phyloP scores from a whole-genome alignment of 2,329 filamentous ascomycete species.

The Epichloe festucae region DNA sequence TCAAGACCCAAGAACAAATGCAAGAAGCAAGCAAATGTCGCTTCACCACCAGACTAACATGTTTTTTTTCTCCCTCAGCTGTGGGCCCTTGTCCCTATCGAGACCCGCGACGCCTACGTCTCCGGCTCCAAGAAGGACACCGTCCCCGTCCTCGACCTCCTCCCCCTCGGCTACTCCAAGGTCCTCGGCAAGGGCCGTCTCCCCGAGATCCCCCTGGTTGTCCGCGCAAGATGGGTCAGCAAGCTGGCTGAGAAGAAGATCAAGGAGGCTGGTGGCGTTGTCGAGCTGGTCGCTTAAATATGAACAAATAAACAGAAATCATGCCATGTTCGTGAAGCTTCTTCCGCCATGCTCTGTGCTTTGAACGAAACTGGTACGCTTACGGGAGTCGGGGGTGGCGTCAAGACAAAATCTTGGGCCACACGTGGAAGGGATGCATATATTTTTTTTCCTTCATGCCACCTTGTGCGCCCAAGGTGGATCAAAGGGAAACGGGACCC shows the following conservation, averaged over 20 bases:
- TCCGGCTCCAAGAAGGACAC: slow-evolving; percentile 70
- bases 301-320: slow-evolving; percentile 1
- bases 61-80: slow-evolving; percentile 42
- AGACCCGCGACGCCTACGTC: slow-evolving; percentile 90
- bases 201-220: slow-evolving; percentile 84
- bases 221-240: slow-evolving; percentile 90
- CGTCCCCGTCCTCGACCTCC: slow-evolving; percentile 94
- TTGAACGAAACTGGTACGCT: background rate
- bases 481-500: slow-evolving; percentile 11
- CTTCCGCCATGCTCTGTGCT: background rate
- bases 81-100: slow-evolving; percentile 84
- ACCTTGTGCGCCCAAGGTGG: slow-evolving; percentile 5
- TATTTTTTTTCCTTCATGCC: background rate
- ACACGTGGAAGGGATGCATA: background rate
- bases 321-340: background rate
- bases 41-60: slow-evolving; percentile 14
- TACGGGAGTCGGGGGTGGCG: slow-evolving; percentile 5
- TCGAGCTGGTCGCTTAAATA: slow-evolving; percentile 79
- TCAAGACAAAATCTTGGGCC: background rate
- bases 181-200: slow-evolving; percentile 96
- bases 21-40: background rate
- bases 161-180: slow-evolving; percentile 92
- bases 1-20: background rate
- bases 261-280: slow-evolving; percentile 89
- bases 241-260: slow-evolving; percentile 98